Evolutionary conservation across 1,284 basidiomycete species (phyloP), one percentile per base, ranked within the genome.

Genomic region (Cryptococcus depauperatus): DNA sequence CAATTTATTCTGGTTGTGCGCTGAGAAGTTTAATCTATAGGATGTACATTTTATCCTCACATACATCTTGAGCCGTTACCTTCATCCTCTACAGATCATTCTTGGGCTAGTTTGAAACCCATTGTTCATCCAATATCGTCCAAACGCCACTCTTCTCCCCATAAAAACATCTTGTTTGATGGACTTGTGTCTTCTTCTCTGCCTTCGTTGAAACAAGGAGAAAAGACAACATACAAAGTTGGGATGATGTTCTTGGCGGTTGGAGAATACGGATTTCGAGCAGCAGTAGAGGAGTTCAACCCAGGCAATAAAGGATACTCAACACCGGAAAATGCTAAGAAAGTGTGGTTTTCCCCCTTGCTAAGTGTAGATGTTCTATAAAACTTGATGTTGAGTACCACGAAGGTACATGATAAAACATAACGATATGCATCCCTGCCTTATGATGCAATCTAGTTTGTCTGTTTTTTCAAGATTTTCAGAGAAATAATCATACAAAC

Each of bases 241-340:
- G 76, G 80, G 2, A 57, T 88, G 4, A 83, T 81, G 51, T 87
- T 93, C 67, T 75, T 92, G 18, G 77, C 85, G 6, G 73, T 74
- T 37, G 89, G 89, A 4, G 64, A 72, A 32, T 91, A 84, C 57
- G 80, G 81, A 40, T 73, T 92, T 44, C 71, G 74, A 14, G 82
- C 79, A 1, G 62, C 62, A 1, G 69, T 72, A 1, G 64, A 70
- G 37, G 69, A 70, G 46, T 40, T 65, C 6, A 7, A 16, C 18
- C 26, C 28, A 16, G 22, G n/a, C 32, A 45, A 37, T 43, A 46
- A 39, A 23, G 43, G 25, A 8, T 41, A 26, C 8, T 40, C 33
- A 11, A 35, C 23, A 18, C 23, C 10, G 8, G 42, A 25, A 14
- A 37, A 23, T 22, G 50, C 43, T 1, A 50, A 51, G 14, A 53